Conservation (phyloP, 2,329 filamentous ascomycete genomes). For the Alternaria sp. region DNA sequence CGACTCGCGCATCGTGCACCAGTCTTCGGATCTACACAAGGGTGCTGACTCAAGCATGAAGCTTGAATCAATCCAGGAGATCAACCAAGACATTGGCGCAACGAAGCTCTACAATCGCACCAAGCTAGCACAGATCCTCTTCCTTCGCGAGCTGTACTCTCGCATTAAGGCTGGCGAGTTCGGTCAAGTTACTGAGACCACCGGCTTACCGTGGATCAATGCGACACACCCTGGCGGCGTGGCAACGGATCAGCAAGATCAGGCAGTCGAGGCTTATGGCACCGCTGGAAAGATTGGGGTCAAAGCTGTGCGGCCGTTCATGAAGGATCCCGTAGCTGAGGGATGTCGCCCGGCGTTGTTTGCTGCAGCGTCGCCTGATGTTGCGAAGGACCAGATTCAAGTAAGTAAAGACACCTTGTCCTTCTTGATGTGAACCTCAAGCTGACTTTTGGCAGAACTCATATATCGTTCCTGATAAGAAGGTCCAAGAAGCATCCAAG, state of each 20-base stretch:
- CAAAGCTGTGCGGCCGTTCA: constrained; percentile 55
- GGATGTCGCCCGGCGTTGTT: constrained; percentile 60
- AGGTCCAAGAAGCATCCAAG: constrained; percentile 55
- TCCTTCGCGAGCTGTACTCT: constrained; percentile 54
- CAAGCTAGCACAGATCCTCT: constrained; percentile 61
- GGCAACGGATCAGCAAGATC: constrained; percentile 58
- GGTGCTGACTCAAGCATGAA: constrained; percentile 49
- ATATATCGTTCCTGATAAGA: constrained; percentile 61
- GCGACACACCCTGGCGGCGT: constrained; percentile 62
- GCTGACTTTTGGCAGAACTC: constrained; percentile 43
- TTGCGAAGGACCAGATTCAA: constrained; percentile 55
- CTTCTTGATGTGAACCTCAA: neutral
- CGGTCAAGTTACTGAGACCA: constrained; percentile 42
- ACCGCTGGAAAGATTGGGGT: constrained; percentile 58
- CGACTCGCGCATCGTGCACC: constrained; percentile 59
- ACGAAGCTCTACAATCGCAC: constrained; percentile 59
- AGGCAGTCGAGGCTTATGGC: constrained; percentile 62
- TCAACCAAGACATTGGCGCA: constrained; percentile 61
- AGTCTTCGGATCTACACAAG: constrained; percentile 61
- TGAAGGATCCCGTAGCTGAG: constrained; percentile 60
- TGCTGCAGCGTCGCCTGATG: constrained; percentile 57
- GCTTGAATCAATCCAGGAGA: constrained; percentile 58
- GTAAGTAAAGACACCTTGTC: neutral
- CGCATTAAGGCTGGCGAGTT: constrained; percentile 47
- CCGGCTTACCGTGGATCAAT: constrained; percentile 58